Conservation (phyloP, 2,329 filamentous ascomycete genomes). For the Alternaria angustiovoidea region DNA sequence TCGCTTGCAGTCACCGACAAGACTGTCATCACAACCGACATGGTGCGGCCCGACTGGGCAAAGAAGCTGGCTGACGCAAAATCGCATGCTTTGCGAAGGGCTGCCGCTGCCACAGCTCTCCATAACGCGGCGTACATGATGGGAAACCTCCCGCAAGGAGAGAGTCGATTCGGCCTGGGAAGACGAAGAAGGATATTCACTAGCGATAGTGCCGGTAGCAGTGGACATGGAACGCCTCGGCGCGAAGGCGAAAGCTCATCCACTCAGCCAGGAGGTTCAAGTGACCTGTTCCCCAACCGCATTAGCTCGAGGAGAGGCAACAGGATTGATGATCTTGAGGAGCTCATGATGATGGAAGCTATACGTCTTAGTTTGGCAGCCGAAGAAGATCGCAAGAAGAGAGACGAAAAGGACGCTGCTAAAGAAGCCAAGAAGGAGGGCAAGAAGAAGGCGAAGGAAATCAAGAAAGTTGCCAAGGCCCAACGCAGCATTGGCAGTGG, state of each 20-base stretch:
- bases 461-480: constrained; percentile 73
- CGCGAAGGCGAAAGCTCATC: constrained; percentile 43
- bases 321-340: constrained; percentile 86
- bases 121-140: constrained; percentile 96
- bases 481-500: constrained; percentile 67
- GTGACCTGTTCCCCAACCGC: constrained; percentile 52
- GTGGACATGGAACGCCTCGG: constrained; percentile 56
- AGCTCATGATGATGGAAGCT: constrained; percentile 98
- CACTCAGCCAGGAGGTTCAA: constrained; percentile 44
- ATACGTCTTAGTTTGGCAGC: constrained; percentile 89
- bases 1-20: constrained; percentile 84
- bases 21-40: constrained; percentile 90
- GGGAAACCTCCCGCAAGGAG: constrained; percentile 61
- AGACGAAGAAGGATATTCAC: constrained; percentile 60
- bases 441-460: constrained; percentile 72
- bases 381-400: constrained; percentile 90
- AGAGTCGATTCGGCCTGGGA: constrained; percentile 60
- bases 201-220: constrained; percentile 56
- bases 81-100: constrained; percentile 82
- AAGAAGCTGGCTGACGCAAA: constrained; percentile 86
- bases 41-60: constrained; percentile 92
- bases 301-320: constrained; percentile 64
- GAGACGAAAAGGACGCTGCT: constrained; percentile 78
- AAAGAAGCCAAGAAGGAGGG: constrained; percentile 87
- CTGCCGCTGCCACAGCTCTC: constrained; percentile 90